Base-by-base conservation (phyloP, 306 rosid species). In the Sesbania bispinosa region DNA sequence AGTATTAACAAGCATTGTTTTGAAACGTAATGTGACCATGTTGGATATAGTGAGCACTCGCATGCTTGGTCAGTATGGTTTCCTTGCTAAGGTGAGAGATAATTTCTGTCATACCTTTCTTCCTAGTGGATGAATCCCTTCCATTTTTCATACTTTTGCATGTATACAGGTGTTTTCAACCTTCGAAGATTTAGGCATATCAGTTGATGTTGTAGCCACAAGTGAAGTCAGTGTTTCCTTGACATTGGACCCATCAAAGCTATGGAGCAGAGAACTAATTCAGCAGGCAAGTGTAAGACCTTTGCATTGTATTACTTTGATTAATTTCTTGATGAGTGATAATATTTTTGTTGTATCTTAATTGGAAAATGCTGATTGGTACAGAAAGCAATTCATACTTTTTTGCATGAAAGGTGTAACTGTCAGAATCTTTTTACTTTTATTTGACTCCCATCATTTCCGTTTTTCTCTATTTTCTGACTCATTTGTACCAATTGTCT, bases 21-120 rank as follows among this genome's bases (percentile, higher is more conserved):
- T 91, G 88, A 94, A 94, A 84, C 80, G 92, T 26, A 94, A 89
- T 71, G 97, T 94, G 70, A 94, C 96, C 69, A 90, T 94, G 98
- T 82, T 94, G 95, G 98, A 94, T 90, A 94, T 94, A 45, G 98
- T 77, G 63, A 94, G 96, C 82, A 90, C 98, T 52, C 94, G 98
- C 69, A 94, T 94, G 98, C 98, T 94, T 60, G 98, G 98, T 64
- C 98, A 94, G 81, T 90, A 6, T 53, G 98, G 98, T 42, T 94
- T 94, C 84, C 98, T 90, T 79, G 98, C 98, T 54, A 94, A 86
- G 90, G 98, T 90, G 77, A 84, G 93, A 63, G 16, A 52, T 63
- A 45, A 79, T 27, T 33, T 36, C 39, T 43, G 43, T 24, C 10
- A 20, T 24, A 57, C 19, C 6, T 62, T 39, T 67, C 33, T 62